Evolutionary conservation across 345 rosid genomes (phyloP).

Genomic region (Ceriops zippeliana): DNA sequence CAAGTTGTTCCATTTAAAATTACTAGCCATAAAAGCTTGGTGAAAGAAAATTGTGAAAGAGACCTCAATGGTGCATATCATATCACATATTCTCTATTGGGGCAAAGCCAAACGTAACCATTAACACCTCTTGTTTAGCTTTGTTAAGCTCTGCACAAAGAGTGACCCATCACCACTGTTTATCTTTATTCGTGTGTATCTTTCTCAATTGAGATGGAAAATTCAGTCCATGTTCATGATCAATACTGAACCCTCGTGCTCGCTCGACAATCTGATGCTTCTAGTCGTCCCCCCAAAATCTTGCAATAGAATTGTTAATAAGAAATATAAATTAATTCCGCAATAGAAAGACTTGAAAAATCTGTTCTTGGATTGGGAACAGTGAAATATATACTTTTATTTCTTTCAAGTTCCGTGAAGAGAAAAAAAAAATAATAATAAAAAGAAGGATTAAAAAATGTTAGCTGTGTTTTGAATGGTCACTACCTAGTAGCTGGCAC

Average conservation of each 20-base stretch:
- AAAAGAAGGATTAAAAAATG: no score
- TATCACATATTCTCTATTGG: constrained; percentile 10
- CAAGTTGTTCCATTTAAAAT: not conserved
- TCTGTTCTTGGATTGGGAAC: no score
- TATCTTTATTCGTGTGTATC: constrained; percentile 15
- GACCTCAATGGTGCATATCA: not conserved
- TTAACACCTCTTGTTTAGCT: constrained; percentile 14
- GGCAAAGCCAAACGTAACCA: constrained; percentile 8
- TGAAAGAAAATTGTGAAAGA: constrained; percentile 26
- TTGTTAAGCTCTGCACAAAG: constrained; percentile 15
- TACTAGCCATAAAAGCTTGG: not conserved
- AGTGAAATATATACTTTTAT: no score
- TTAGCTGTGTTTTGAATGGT: no score
- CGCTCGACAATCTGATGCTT: not conserved
- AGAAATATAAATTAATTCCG: no score
- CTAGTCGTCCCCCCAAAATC: no score
- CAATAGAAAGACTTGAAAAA: no score
- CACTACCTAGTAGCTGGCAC: no score
- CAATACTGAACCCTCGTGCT: not conserved
- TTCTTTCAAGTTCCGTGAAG: no score
- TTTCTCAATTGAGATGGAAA: constrained; percentile 13
- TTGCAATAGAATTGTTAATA: no score
- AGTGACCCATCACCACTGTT: constrained; percentile 12
- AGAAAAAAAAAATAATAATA: no score
- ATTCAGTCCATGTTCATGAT: not conserved